Base-by-base conservation (phyloP, 768 basidiomycete species). In the Dioszegia hungarica region DNA sequence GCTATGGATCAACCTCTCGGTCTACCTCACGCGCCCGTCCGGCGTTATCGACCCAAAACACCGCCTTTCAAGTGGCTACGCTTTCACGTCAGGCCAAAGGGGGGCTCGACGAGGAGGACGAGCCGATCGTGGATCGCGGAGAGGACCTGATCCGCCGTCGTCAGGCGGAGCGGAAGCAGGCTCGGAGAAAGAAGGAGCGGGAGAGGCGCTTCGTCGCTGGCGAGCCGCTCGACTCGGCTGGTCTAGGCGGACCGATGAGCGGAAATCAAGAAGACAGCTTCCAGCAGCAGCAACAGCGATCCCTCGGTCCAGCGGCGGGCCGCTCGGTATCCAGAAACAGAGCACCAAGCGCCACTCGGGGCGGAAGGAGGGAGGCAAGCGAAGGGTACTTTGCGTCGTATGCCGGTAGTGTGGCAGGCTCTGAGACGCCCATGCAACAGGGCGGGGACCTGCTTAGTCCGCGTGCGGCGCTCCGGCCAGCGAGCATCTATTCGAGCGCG, bases 81-180 rank as follows among this genome's bases (percentile, higher is more conserved):
- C 19, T 48, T n/a, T 14, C 46, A 0, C 48, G 44, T 2, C 36
- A 50, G n/a, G 55, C 29, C 9, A 54, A 41, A 19, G 5, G 27
- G 33, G 48, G 29, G 1, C 38, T 60, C 20, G 60, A 61, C 24
- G 73, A 69, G 12, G 78, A 79, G 46, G 78, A 75, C 49, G 70
- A 75, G 22, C 53, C 61, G 37, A 63, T 66, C 3, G 58, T 62
- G 19, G 79, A 80, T 61, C 59, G 78, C 20, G 79, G 79, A 3
- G 78, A 77, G 38, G 74, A 75, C 54, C 76, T 80, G n/a, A 75
- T 80, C 46, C 59, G 74, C 47, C 59, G 71, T 41, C 57, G 79
- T 28, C 74, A 75, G 64, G 68, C 65, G 38, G 78, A 78, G 52
- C 54, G 66, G 24, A 51, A 51, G 24, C 49, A 51, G 36, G 49